These are phyloP conservation scores for Bimuria novae-zelandiae DNA, from an alignment of 2,329 filamentous ascomycete species.

Conservation along the genomic window DNA sequence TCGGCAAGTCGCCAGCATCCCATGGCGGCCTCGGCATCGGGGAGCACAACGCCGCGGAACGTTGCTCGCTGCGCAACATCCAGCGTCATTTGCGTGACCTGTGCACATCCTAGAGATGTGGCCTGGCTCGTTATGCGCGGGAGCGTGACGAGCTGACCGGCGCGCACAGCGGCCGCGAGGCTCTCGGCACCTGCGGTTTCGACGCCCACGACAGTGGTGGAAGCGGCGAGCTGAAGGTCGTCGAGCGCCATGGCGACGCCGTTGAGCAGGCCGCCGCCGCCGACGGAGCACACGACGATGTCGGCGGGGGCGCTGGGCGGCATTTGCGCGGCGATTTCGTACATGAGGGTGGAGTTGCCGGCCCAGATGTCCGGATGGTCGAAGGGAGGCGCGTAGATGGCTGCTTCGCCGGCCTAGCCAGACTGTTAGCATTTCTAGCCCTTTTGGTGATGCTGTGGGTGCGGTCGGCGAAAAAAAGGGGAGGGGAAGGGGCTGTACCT, in stretches of 20 bases:
- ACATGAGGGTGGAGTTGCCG: constrained; percentile 64
- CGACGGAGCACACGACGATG: constrained; percentile 76
- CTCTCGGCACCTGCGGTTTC: constrained; percentile 78
- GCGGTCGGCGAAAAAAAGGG: neutral
- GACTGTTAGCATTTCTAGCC: too few species aligned
- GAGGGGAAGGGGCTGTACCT: constrained; percentile 20
- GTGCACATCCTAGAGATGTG: constrained; percentile 72
- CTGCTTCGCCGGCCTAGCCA: constrained; percentile 41
- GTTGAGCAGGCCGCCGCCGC: constrained; percentile 79
- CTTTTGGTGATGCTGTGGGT: too few species aligned
- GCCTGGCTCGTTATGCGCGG: constrained; percentile 76
- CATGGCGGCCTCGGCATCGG: constrained; percentile 78
- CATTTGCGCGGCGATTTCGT: constrained; percentile 54
- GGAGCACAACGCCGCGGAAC: constrained; percentile 66
- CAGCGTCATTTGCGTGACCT: constrained; percentile 71
- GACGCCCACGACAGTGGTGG: constrained; percentile 65
- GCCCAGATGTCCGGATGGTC: constrained; percentile 71
- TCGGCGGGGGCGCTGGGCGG: constrained; percentile 57
- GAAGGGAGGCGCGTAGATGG: constrained; percentile 71
- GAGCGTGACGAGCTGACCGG: constrained; percentile 64
- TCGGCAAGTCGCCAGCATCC: constrained; percentile 78
- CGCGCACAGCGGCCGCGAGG: constrained; percentile 65
- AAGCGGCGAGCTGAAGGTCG: constrained; percentile 36
- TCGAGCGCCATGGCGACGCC: constrained; percentile 74
- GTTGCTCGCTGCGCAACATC: constrained; percentile 62